A percentile compares a stretch with the other conserved stretches of the same genome.
Conservation (phyloP, 2,329 filamentous ascomycete genomes). For the Cladophialophora exuberans region DNA sequence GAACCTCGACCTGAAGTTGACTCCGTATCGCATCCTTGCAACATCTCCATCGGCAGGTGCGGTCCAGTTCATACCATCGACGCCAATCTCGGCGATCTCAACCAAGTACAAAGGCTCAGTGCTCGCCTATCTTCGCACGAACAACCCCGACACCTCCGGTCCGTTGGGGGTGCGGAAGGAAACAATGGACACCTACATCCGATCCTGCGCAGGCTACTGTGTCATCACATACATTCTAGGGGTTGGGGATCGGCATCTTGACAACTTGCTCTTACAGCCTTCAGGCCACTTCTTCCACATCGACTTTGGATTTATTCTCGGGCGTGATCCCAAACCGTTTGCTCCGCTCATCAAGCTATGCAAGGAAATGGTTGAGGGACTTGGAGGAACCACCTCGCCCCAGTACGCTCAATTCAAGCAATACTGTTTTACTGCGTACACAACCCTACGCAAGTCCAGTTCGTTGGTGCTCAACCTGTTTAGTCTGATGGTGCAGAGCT, state of each 20-base stretch:
- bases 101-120: constrained; percentile 78
- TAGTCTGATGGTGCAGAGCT: constrained; percentile 94
- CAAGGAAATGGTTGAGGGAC: constrained; percentile 98
- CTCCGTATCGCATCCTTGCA: constrained; percentile 93
- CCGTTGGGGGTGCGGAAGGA: constrained; percentile 88
- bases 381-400: constrained; percentile 81
- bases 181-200: constrained; percentile 91
- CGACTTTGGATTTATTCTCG: constrained; percentile 97
- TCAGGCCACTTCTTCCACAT: constrained; percentile 97
- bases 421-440: constrained; percentile 94
- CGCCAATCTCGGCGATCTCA: constrained; percentile 79
- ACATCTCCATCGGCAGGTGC: constrained; percentile 88
- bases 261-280: constrained; percentile 89
- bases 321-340: constrained; percentile 95
- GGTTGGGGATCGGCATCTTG: constrained; percentile 91
- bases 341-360: constrained; percentile 96
- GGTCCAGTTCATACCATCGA: constrained; percentile 89
- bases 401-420: constrained; percentile 90
- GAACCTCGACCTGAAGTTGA: constrained; percentile 91
- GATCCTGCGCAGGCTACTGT: constrained; percentile 95
- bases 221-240: constrained; percentile 98
- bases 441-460: constrained; percentile 83
- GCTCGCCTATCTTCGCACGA: constrained; percentile 80
- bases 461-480: constrained; percentile 95
- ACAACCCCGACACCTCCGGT: constrained; percentile 83